Conservation (phyloP, 2,329 filamentous ascomycete species). For the Colletotrichum neosansevieriae region DNA sequence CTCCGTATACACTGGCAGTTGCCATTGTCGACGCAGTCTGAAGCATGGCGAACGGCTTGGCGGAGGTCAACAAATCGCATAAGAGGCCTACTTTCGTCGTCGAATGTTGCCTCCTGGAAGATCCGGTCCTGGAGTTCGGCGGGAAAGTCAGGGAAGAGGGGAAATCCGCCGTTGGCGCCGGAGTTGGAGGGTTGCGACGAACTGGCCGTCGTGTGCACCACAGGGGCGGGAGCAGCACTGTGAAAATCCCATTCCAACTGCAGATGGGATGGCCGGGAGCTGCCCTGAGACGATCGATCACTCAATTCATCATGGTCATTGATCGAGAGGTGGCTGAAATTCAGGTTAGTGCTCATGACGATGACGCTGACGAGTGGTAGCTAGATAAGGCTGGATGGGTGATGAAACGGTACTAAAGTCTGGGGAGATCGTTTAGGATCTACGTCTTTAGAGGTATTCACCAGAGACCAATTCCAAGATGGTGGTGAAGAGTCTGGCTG, state of each 20-base stretch:
- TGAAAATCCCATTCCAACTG: not conserved
- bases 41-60: not conserved
- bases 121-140: not conserved
- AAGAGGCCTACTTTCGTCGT: not conserved
- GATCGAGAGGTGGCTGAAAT: no score
- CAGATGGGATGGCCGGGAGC: not conserved
- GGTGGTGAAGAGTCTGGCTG: no score
- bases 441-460: no score
- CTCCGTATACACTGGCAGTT: not conserved
- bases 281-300: no score
- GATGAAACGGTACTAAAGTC: no score
- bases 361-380: no score
- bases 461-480: no score
- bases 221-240: not conserved
- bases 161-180: not conserved
- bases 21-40: not conserved
- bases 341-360: no score
- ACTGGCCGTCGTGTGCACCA: not conserved
- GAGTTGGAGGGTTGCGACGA: no score
- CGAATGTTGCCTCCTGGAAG: not conserved
- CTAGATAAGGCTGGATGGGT: no score
- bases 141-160: not conserved
- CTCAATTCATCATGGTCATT: no score
- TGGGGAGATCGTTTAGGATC: no score
- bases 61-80: constrained; percentile 26